These are phyloP conservation scores for Triticum monococcum DNA, from an alignment of 176 grass and related monocot species.

Conservation along the genomic window DNA sequence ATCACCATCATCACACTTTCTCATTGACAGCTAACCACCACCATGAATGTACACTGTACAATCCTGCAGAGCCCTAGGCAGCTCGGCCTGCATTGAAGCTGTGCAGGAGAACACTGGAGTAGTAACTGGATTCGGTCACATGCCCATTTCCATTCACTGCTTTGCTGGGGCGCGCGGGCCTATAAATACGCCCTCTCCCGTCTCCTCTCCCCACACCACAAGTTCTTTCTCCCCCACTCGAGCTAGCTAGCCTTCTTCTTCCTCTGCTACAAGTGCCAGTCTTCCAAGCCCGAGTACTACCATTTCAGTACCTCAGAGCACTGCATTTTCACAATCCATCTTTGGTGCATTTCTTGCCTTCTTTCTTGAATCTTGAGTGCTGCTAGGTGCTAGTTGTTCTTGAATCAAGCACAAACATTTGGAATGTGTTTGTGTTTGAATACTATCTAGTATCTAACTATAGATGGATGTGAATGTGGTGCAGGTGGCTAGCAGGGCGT, in stretches of 20 bases:
- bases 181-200: neutral
- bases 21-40: conserved; percentile 1
- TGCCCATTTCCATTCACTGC: neutral
- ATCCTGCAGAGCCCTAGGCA: neutral
- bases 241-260: neutral
- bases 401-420: too few species aligned
- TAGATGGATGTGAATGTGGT: neutral
- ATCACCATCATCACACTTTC: conserved; percentile 43
- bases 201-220: neutral
- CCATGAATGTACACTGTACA: conserved; percentile 8
- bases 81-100: neutral
- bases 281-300: neutral
- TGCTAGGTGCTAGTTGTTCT: neutral
- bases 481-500: neutral
- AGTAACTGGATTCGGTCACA: too few species aligned
- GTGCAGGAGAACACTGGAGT: neutral
- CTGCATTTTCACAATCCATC: neutral
- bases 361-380: neutral
- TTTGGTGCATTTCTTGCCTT: neutral
- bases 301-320: neutral
- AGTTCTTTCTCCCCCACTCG: neutral
- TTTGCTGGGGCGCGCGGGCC: neutral
- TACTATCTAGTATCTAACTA: too few species aligned
- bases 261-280: neutral
- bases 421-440: too few species aligned